Base-by-base conservation (phyloP, 2,329 filamentous ascomycete genomes). In the Aspergillus hiratsukae region DNA sequence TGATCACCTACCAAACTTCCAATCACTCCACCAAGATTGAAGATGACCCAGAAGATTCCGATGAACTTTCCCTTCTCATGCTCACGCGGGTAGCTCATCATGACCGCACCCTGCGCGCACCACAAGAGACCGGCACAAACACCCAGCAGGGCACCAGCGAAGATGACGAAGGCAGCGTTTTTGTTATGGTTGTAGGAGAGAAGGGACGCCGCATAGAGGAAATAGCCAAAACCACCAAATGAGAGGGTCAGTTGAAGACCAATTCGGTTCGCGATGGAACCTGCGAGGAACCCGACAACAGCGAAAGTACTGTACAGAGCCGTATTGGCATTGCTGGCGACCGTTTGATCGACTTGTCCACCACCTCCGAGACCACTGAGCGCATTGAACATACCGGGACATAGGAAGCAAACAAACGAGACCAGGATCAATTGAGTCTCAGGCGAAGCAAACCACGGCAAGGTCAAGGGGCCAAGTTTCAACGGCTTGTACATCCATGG, bases 1-100 rank as follows among this genome's bases (percentile, higher is more conserved):
- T 7, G n/a, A 52, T 9, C 55, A 71, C 81, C 71, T 74, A 85
- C 83, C 78, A 86, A 70, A 67, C 87, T 86, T 60, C 92, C 92
- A 72, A 97, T 90, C 59, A 96, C 91, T 66, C 87, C 91, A 65
- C 92, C 92, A 57, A 92, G 75, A 75, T 96, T 96, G 81, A 96
- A 97, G 68, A 97, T 95, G 72, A 91, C 86, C 92, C 92, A 96
- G 77, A 96, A 96, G 78, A 86, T 87, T 58, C 89, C 89, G 72
- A 96, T 96, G 73, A 91, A 96, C 58, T 87, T 86, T 48, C 92
- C 92, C 80, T 96, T 96, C 61, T 85, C 83, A 35, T 84, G 74
- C 75, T 96, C 92, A 21, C 83, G 80, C 1, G 91, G 91, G 72
- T 96, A 96, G 43, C 89, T 86, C 85, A 96, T 93, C 77, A 81